Base-by-base conservation (phyloP, 106 monocot species). In the Dioscorea zingiberensis region DNA sequence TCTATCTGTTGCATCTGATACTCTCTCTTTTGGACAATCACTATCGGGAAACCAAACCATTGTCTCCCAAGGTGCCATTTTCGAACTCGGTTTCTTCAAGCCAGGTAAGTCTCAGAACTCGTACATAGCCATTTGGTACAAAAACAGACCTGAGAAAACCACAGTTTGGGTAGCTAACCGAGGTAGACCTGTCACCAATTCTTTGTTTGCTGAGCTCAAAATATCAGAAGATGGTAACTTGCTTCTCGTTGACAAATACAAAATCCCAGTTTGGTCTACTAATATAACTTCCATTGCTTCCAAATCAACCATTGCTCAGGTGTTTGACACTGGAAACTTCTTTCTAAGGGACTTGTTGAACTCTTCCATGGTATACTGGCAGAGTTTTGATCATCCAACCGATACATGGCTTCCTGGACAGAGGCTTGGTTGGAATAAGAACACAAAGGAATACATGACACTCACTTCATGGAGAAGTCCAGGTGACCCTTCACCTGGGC, bases 81-180 rank as follows among this genome's bases (percentile, higher is more conserved):
- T 77, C 48, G 45, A 48, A 21, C 58, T 71, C 4, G 76, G 76
- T 17, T 77, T 77, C 76, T 77, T 70, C 70, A 54, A 18, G 21
- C 76, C 76, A 57, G 64, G 56, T 55, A 64, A 70, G 23, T 64
- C 29, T 16, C 32, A n/a, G 13, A 47, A 70, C 44, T 69, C 17
- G 62, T 69, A 76, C 38, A 28, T 75, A 5, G 83, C 71, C 63
- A 76, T 79, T 26, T 79, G 83, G 83, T 84, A 79, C 71, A 79
- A 84, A 22, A 72, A 69, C 1, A 54, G 75, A 16, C 76, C 79
- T 3, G 17, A 10, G 1, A 58, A 68, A 62, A 78, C 79, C 4
- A 57, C 72, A 27, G 25, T 84, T 45, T 84, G 83, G 83, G 75
- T 84, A 21, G 83, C 74, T 10, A 84, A 84, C 63, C 53, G 83